Evolutionary conservation across 2,329 filamentous ascomycete genomes (phyloP).

Genomic region (Pseudogymnoascus sp.): DNA sequence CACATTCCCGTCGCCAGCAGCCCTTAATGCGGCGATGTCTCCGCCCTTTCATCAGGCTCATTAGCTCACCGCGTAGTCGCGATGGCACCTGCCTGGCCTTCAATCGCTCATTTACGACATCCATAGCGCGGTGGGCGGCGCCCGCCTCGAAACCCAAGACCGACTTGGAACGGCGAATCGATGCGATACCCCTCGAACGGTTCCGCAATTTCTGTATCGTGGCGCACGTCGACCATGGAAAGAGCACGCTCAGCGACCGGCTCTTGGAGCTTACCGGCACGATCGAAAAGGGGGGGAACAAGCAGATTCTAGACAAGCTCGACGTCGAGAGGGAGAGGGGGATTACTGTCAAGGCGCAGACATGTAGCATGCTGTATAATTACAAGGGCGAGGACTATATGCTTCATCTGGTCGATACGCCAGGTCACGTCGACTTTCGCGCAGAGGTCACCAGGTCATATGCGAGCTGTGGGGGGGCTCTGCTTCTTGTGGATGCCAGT

Average conservation of each 20-base stretch:
- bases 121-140: slow-evolving; percentile 22
- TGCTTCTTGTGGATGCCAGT: slow-evolving; percentile 89
- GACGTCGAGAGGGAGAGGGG: slow-evolving; percentile 94
- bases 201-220: slow-evolving; percentile 98
- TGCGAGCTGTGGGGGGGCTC: slow-evolving; percentile 85
- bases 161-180: slow-evolving; percentile 52
- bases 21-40: slow-evolving; percentile 30
- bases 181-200: slow-evolving; percentile 66
- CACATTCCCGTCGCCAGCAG: slow-evolving; percentile 1
- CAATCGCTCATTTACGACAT: slow-evolving; percentile 21
- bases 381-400: slow-evolving; percentile 81
- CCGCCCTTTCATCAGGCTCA: slow-evolving; percentile 26
- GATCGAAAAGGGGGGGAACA: slow-evolving; percentile 76
- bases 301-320: slow-evolving; percentile 93
- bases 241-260: slow-evolving; percentile 88
- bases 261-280: slow-evolving; percentile 90
- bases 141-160: slow-evolving; percentile 24
- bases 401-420: slow-evolving; percentile 90
- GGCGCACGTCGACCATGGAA: slow-evolving; percentile 97
- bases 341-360: slow-evolving; percentile 98
- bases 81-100: slow-evolving; percentile 20
- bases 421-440: slow-evolving; percentile 94
- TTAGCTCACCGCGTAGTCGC: slow-evolving; percentile 24
- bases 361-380: slow-evolving; percentile 94
- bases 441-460: slow-evolving; percentile 95